Conservation (phyloP, 768 basidiomycete genomes). For the Leccinum obscurum region DNA sequence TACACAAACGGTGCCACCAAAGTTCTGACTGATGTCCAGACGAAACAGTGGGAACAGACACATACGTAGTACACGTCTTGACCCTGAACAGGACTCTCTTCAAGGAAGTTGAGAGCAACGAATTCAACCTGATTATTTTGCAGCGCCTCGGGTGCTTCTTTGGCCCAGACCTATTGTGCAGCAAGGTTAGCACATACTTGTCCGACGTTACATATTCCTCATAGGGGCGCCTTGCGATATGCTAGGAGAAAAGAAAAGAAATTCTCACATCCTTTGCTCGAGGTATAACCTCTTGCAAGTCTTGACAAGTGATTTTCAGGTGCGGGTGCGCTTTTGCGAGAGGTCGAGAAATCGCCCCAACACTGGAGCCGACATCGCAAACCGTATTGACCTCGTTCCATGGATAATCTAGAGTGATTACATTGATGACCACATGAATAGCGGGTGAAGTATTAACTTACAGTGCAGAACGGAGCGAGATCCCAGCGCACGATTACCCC, state of each 20-base stretch:
- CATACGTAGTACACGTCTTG: neutral
- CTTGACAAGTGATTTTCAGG: neutral
- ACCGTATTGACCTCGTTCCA: neutral
- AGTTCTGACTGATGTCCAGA: neutral
- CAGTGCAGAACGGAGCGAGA: conserved; percentile 6
- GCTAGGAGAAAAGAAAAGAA: neutral
- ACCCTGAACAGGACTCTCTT: neutral
- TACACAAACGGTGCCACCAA: neutral
- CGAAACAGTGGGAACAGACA: neutral
- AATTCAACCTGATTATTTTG: conserved; percentile 9
- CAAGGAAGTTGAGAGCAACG: neutral
- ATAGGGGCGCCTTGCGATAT: neutral
- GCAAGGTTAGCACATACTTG: neutral
- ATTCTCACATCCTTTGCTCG: neutral
- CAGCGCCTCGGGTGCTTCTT: conserved; percentile 4
- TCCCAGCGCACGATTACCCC: conserved; percentile 17
- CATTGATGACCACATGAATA: too few species aligned
- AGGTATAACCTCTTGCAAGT: neutral
- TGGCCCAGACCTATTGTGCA: neutral
- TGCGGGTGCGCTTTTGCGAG: neutral
- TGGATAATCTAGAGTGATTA: neutral
- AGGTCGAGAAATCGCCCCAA: neutral
- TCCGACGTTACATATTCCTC: neutral
- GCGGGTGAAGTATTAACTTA: neutral
- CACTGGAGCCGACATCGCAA: neutral